Evolutionary conservation across 331 rosid genomes (phyloP).

Genomic region (Rosa hybrid): DNA sequence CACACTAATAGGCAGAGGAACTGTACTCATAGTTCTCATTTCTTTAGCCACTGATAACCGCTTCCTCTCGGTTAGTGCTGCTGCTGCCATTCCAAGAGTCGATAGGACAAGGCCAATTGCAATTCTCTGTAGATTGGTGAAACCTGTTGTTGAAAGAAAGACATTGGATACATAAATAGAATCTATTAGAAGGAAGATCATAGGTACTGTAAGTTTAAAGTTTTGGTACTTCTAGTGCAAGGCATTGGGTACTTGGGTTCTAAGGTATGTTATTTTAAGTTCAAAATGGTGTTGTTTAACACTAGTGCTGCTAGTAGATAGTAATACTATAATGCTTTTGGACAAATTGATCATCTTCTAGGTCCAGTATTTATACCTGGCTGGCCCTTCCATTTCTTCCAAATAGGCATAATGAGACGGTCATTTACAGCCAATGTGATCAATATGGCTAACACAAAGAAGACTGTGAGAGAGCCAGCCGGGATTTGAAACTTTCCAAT

Average conservation of each 20-base stretch:
- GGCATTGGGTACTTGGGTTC: background rate
- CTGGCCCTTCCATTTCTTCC: slow-evolving; percentile 68
- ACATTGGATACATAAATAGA: background rate
- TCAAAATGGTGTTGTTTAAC: background rate
- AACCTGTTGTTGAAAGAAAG: slow-evolving; percentile 45
- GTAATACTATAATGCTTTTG: background rate
- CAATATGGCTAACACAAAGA: slow-evolving; percentile 73
- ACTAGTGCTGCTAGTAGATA: background rate
- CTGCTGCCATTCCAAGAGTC: slow-evolving; percentile 64
- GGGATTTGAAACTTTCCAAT: slow-evolving; percentile 72
- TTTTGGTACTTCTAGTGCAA: background rate
- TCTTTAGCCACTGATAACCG: slow-evolving; percentile 60
- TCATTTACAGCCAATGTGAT: slow-evolving; percentile 72
- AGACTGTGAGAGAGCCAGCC: slow-evolving; percentile 82
- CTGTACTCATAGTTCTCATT: background rate
- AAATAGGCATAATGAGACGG: slow-evolving; percentile 73
- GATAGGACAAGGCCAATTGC: slow-evolving; percentile 76
- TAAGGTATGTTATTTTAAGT: background rate
- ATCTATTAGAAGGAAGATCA: background rate
- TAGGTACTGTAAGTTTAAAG: background rate
- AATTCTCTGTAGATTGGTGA: slow-evolving; percentile 71
- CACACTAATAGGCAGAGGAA: slow-evolving; percentile 66
- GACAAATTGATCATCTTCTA: background rate
- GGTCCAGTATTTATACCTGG: slow-evolving; percentile 46
- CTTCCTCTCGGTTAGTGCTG: slow-evolving; percentile 57